phyloP scores from a whole-genome alignment of 352 stramenopile genomes.

The Globisporangium camurandrum region DNA sequence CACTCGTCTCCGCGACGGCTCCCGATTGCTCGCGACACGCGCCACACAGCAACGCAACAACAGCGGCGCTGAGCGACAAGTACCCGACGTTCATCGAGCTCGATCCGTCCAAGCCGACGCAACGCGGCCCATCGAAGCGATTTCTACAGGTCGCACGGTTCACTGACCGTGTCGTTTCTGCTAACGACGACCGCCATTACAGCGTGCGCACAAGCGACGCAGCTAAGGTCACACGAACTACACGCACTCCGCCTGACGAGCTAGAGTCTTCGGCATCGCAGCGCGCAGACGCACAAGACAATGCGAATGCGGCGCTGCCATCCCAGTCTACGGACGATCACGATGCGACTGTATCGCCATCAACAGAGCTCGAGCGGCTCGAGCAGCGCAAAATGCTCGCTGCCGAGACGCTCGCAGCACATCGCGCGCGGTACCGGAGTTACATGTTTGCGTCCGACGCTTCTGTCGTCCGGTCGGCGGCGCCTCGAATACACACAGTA shows the following conservation, averaged over 20 bases:
- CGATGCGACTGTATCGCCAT: not conserved
- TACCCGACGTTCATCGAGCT: constrained; percentile 33
- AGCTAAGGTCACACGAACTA: too few relatives aligned
- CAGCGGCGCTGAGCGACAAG: constrained; percentile 4
- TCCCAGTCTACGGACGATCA: too few relatives aligned
- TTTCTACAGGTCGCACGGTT: constrained; percentile 31
- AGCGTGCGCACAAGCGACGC: too few relatives aligned
- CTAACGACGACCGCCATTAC: too few relatives aligned
- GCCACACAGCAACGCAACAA: too few relatives aligned
- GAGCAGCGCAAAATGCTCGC: too few relatives aligned
- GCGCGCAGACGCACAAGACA: too few relatives aligned
- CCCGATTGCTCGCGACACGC: too few relatives aligned
- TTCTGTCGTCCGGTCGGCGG: too few relatives aligned
- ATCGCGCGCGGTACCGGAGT: constrained; percentile 3
- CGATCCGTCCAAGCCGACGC: constrained; percentile 1
- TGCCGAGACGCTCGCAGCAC: not conserved
- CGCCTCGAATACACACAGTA: not conserved
- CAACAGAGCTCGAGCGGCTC: not conserved
- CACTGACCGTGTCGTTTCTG: not conserved
- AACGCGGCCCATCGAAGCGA: constrained; percentile 13
- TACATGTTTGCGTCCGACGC: not conserved
- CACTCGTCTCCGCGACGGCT: not conserved
- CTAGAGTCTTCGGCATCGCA: too few relatives aligned
- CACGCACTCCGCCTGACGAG: too few relatives aligned
- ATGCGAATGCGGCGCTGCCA: too few relatives aligned